These are phyloP conservation scores for Lenwebbia sp. DNA, from an alignment of 345 rosid species.

Conservation along the genomic window DNA sequence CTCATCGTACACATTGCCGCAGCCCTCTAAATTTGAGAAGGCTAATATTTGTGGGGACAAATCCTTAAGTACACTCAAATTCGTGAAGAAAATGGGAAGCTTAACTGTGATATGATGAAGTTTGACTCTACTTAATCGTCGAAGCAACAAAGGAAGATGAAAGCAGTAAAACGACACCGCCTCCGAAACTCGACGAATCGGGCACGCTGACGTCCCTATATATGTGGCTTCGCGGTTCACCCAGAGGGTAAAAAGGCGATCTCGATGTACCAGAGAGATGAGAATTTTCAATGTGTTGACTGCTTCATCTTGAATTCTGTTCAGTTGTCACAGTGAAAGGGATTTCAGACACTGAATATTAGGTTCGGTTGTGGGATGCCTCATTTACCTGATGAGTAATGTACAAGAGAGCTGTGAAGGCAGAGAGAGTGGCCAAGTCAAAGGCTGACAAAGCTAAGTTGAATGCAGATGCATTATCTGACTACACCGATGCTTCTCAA, in stretches of 20 bases:
- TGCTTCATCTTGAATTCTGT: background rate
- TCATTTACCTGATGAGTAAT: background rate
- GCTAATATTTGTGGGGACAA: background rate
- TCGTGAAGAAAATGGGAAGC: background rate
- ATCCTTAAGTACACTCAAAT: background rate
- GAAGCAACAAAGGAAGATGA: background rate
- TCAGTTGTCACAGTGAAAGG: background rate
- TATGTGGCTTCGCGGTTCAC: background rate
- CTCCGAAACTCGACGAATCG: background rate
- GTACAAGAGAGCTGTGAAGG: background rate
- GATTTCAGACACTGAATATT: background rate
- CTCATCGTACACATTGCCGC: background rate
- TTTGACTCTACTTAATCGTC: background rate
- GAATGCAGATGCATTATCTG: background rate
- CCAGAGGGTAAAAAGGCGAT: background rate
- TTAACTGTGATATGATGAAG: background rate
- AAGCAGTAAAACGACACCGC: background rate
- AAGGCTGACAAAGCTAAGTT: background rate
- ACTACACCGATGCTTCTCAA: background rate
- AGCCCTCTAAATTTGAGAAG: background rate
- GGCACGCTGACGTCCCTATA: background rate
- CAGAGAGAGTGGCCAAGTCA: background rate
- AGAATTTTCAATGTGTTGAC: background rate
- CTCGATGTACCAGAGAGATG: background rate
- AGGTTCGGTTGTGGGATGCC: background rate